Conservation (phyloP, 805 yeast genomes). For the Blastobotrys americana region DNA sequence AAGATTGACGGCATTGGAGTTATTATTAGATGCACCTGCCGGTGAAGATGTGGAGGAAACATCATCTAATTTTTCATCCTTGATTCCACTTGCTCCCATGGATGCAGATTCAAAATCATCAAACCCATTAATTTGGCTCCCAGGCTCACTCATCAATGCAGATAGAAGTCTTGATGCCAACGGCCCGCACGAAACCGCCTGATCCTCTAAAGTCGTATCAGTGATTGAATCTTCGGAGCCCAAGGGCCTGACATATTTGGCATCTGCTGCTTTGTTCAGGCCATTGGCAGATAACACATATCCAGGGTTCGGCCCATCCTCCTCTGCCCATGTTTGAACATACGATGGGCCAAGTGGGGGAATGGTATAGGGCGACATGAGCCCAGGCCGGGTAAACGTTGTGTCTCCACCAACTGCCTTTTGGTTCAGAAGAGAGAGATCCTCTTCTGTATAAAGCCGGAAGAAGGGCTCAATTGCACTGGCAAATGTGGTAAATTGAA, state of each 20-base stretch:
- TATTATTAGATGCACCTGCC: slow-evolving; percentile 34
- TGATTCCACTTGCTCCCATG: slow-evolving; percentile 2
- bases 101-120: slow-evolving; percentile 28
- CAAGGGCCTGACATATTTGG: slow-evolving; percentile 3
- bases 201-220: slow-evolving; percentile 62
- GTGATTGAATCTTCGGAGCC: slow-evolving; percentile 50
- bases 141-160: slow-evolving; percentile 49
- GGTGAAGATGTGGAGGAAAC: slow-evolving; percentile 10
- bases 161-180: slow-evolving; percentile 74
- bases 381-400: slow-evolving; percentile 23
- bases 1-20: background rate
- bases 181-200: slow-evolving; percentile 84
- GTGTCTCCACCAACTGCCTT: slow-evolving; percentile 40
- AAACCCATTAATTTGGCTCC: slow-evolving; percentile 9
- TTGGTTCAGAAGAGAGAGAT: slow-evolving; percentile 61
- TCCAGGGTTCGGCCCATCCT: slow-evolving; percentile 53
- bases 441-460: slow-evolving; percentile 73
- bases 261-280: slow-evolving; percentile 18
- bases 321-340: slow-evolving; percentile 79
- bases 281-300: slow-evolving; percentile 35
- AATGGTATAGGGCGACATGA: slow-evolving; percentile 56
- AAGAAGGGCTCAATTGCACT: slow-evolving; percentile 80
- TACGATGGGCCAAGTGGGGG: slow-evolving; percentile 84
- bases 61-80: slow-evolving; percentile 11
- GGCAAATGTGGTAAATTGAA: slow-evolving; percentile 82